Conservation (phyloP, 2,329 filamentous ascomycete species). For the Arthrobotrys megalospora region DNA sequence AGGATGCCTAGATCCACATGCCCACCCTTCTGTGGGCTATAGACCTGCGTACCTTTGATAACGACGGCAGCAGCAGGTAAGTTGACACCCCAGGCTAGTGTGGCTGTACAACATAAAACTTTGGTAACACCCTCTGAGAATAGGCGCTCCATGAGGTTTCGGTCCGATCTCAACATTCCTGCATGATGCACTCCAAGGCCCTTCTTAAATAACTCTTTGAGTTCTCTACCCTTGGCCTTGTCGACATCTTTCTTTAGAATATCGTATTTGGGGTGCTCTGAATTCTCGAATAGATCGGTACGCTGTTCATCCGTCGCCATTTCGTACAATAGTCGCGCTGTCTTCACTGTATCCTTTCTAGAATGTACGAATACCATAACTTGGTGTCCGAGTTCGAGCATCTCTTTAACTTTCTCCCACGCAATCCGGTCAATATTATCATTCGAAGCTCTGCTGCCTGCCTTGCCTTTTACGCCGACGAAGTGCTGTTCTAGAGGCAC, state of each 20-base stretch:
- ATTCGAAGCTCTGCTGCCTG: slow-evolving; percentile 82
- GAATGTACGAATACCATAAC: slow-evolving; percentile 99
- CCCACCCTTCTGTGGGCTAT: slow-evolving; percentile 95
- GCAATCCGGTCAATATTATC: slow-evolving; percentile 90
- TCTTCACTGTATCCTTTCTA: slow-evolving; percentile 90
- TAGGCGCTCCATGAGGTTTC: slow-evolving; percentile 94
- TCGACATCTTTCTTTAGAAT: slow-evolving; percentile 87
- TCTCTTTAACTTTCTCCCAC: slow-evolving; percentile 94
- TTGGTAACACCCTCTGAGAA: slow-evolving; percentile 94
- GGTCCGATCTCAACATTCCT: slow-evolving; percentile 93
- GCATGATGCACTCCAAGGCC: slow-evolving; percentile 96
- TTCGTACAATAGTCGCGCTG: slow-evolving; percentile 86
- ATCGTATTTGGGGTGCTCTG: slow-evolving; percentile 82
- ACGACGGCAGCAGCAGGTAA: slow-evolving; percentile 95
- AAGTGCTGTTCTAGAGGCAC: slow-evolving; percentile 98
- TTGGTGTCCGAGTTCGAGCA: slow-evolving; percentile 93
- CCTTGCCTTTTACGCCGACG: slow-evolving; percentile 92
- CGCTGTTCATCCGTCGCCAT: slow-evolving; percentile 87
- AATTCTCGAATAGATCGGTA: slow-evolving; percentile 86
- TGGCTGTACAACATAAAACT: slow-evolving; percentile 97
- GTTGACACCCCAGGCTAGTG: slow-evolving; percentile 98
- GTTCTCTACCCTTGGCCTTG: slow-evolving; percentile 84
- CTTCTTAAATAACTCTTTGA: slow-evolving; percentile 89
- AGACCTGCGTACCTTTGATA: slow-evolving; percentile 98
- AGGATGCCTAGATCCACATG: slow-evolving; percentile 96